Percentiles rank a stretch among this genome's conserved stretches.
phyloP scores from a whole-genome alignment of 192 early-diverging fungal genomes.

The Mortierella alpina region DNA sequence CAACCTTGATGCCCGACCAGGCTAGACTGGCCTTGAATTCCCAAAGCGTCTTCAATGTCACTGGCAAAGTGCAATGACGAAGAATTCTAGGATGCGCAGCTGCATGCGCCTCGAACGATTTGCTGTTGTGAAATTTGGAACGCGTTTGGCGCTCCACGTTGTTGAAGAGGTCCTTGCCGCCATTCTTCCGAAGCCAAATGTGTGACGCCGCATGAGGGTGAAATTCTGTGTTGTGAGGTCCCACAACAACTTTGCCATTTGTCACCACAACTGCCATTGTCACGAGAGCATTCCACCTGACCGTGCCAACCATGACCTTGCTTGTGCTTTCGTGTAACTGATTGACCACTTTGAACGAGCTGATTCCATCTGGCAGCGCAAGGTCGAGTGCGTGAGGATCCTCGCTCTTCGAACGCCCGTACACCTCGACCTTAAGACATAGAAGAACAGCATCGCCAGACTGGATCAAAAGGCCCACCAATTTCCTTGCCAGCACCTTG shows the following conservation, averaged over 20 bases:
- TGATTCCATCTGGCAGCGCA: slow-evolving; percentile 8
- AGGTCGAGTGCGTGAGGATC: slow-evolving; percentile 9
- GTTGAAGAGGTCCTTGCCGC: slow-evolving; percentile 13
- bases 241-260: slow-evolving; percentile 15
- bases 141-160: slow-evolving; percentile 14
- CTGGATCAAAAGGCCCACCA: slow-evolving; percentile 20
- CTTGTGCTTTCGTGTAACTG: background rate
- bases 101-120: background rate
- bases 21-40: slow-evolving; percentile 5
- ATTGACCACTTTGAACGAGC: slow-evolving; percentile 20
- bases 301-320: slow-evolving; percentile 16
- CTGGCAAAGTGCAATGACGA: background rate
- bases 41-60: slow-evolving; percentile 14
- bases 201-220: slow-evolving; percentile 11
- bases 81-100: slow-evolving; percentile 20
- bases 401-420: slow-evolving; percentile 16
- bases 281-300: slow-evolving; percentile 21
- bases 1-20: slow-evolving; percentile 19
- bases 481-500: slow-evolving; percentile 16
- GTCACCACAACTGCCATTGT: slow-evolving; percentile 17
- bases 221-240: slow-evolving; percentile 15
- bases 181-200: slow-evolving; percentile 17
- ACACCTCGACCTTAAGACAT: slow-evolving; percentile 27
- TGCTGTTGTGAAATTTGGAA: slow-evolving; percentile 13
- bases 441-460: slow-evolving; percentile 26